Base-by-base conservation (phyloP, 2,329 filamentous ascomycete species). In the Byssoonygena ceratinophila region DNA sequence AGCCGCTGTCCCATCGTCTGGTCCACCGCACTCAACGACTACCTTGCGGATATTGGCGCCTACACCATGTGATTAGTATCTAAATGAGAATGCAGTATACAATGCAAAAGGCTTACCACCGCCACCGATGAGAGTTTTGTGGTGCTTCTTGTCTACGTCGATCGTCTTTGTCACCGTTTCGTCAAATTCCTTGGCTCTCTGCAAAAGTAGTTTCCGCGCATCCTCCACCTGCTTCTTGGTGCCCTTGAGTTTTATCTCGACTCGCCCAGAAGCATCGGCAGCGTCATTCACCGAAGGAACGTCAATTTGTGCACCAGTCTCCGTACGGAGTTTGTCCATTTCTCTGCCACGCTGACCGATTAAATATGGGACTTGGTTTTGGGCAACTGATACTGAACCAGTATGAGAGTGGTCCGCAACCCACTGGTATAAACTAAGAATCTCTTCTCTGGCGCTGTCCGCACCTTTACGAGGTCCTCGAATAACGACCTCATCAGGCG, bases 101-200 rank as follows among this genome's bases (percentile, higher is more conserved):
- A 43, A 14, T 51, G 23, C n/a, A 11, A 25, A 40, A 45, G 61
- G 74, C 85, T 73, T 78, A 90, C 89, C 92, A 66, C 86, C 85
- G 59, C 83, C 76, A 57, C 92, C 92, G 68, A 98, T 98, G 58
- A 98, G 76, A 51, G 84, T 80, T 70, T 85, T 83, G 73, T 98
- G 92, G 69, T 92, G 82, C 74, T 94, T 95, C 74, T 88, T 87
- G 60, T 97, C 90, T n/a, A 98, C 82, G 31, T 94, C 85, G 46
- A 98, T 75, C 11, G 82, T 88, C 72, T 84, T 83, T 14, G 83
- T 81, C 47, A 96, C 77, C n/a, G 87, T 95, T 59, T 92, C 83
- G 62, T 97, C 89, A 60, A 96, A 96, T 18, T 89, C 77, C 56
- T 83, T 84, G 51, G 85, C 84, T 72, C 90, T 89, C 71, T 92